phyloP scores from a whole-genome alignment of 139 green algal species.

The Tetradesmus lagerheimii region DNA sequence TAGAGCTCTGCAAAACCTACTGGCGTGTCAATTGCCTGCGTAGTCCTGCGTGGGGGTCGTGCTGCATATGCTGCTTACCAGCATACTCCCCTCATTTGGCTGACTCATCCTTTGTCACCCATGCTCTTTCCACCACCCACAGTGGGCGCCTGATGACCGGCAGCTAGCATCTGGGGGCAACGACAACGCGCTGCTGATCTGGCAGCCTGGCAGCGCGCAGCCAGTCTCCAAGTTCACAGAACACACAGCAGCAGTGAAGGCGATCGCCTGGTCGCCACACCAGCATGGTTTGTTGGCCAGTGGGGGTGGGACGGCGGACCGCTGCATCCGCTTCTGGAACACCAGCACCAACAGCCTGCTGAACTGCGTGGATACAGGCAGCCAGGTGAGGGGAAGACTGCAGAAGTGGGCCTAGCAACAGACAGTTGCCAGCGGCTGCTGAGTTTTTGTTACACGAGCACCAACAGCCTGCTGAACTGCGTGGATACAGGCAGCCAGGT shows the following conservation, averaged over 20 bases:
- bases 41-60: too few relatives aligned
- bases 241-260: constrained; percentile 92
- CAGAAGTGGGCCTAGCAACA: neutral
- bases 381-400: constrained; percentile 26
- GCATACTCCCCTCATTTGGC: too few relatives aligned
- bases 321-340: constrained; percentile 99
- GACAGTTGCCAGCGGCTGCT: neutral
- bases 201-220: constrained; percentile 50
- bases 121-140: neutral
- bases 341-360: constrained; percentile 86
- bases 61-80: too few relatives aligned
- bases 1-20: too few relatives aligned
- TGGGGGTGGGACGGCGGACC: constrained; percentile 96
- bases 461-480: constrained; percentile 74
- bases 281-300: constrained; percentile 95
- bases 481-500: constrained; percentile 88
- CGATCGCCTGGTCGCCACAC: constrained; percentile 85
- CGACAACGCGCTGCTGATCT: constrained; percentile 82
- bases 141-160: constrained; percentile 70
- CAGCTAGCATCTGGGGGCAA: constrained; percentile 90
- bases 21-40: too few relatives aligned
- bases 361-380: constrained; percentile 91
- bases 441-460: constrained; percentile 53
- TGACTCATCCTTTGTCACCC: too few relatives aligned
- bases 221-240: constrained; percentile 31